phyloP scores from a whole-genome alignment of 441 rosid genomes.

The Euphorbia schlechtendalii region DNA sequence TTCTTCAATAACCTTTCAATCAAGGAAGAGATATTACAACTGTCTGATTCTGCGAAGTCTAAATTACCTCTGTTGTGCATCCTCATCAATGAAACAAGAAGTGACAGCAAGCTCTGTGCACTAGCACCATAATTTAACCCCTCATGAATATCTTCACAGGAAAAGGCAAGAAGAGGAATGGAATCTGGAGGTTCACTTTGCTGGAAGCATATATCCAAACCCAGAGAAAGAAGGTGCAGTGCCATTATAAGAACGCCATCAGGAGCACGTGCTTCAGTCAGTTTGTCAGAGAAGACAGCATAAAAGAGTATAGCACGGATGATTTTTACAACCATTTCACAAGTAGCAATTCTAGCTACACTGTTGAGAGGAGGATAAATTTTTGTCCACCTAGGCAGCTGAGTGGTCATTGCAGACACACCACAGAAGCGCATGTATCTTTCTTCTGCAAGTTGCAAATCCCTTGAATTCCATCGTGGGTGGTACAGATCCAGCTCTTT shows the following conservation, averaged over 20 bases:
- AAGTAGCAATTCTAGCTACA: conserved; percentile 68
- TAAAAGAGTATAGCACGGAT: conserved; percentile 71
- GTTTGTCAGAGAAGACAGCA: conserved; percentile 63
- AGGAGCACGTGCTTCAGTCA: conserved; percentile 65
- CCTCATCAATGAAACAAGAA: conserved; percentile 77
- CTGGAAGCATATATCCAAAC: conserved; percentile 67
- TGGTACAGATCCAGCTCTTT: conserved; percentile 93
- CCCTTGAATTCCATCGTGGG: conserved; percentile 90
- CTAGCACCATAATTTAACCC: conserved; percentile 46
- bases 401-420: conserved; percentile 69
- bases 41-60: conserved; percentile 52
- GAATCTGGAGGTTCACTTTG: conserved; percentile 38
- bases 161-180: conserved; percentile 48
- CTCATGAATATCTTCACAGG: conserved; percentile 55
- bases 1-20: conserved; percentile 66
- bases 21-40: conserved; percentile 62
- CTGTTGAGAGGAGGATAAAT: conserved; percentile 74
- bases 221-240: conserved; percentile 75
- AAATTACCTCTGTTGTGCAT: conserved; percentile 49
- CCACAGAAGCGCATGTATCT: conserved; percentile 72
- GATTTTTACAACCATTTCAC: conserved; percentile 59
- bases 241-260: conserved; percentile 69
- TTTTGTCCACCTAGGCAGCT: conserved; percentile 82
- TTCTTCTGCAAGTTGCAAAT: conserved; percentile 95
- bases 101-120: conserved; percentile 68